A percentile compares a stretch with the other conserved stretches of the same genome.
These are phyloP conservation scores for Calamus simplicifolius DNA, from an alignment of 176 grass and related monocot genomes.

Conservation along the genomic window DNA sequence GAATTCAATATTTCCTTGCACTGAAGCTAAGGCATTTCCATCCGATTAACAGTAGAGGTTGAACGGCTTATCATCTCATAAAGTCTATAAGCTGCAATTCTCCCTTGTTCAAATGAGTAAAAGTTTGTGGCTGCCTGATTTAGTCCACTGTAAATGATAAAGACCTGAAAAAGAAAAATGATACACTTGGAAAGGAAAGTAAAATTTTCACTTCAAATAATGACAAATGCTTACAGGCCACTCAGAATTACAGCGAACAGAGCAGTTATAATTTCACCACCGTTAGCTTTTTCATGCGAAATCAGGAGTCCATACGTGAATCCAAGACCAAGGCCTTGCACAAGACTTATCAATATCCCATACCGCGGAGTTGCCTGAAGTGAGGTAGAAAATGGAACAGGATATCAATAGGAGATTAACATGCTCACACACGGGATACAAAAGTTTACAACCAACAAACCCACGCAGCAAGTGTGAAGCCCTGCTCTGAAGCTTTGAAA, in stretches of 20 bases:
- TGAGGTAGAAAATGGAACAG: conserved; percentile 11
- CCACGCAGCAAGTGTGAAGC: no score
- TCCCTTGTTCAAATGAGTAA: conserved; percentile 97
- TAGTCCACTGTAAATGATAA: conserved; percentile 60
- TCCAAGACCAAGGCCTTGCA: conserved; percentile 97
- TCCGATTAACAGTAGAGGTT: conserved; percentile 72
- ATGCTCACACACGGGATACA: no score
- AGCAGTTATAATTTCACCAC: conserved; percentile 89
- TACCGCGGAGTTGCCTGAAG: conserved; percentile 95
- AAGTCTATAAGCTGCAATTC: conserved; percentile 95
- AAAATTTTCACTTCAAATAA: not conserved
- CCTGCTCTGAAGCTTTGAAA: no score
- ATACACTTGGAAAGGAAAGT: conserved; percentile 6
- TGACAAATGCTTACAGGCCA: conserved; percentile 65
- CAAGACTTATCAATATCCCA: conserved; percentile 98
- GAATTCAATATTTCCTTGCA: conserved; percentile 98
- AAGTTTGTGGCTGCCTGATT: conserved; percentile 99
- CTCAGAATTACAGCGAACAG: conserved; percentile 94
- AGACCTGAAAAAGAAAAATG: conserved; percentile 9
- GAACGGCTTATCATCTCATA: conserved; percentile 99
- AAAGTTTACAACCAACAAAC: no score
- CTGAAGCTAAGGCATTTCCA: conserved; percentile 55
- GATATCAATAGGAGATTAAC: no score
- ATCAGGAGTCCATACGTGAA: conserved; percentile 96
- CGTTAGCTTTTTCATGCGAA: conserved; percentile 65